Conservation (phyloP, 139 green algal genomes). For the Haematococcus sp. region DNA sequence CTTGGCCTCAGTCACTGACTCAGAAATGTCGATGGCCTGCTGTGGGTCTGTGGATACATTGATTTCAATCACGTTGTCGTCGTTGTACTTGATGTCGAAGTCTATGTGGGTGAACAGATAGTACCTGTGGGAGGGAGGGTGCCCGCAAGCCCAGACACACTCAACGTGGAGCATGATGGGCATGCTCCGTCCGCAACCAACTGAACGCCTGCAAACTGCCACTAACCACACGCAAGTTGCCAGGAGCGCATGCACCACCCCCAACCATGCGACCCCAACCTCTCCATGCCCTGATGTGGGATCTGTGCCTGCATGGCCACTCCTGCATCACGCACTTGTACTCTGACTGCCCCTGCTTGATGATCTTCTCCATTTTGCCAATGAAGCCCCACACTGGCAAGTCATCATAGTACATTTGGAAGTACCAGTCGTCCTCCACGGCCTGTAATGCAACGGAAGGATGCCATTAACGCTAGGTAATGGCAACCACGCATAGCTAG, state of each 20-base stretch:
- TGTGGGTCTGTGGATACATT: conserved; percentile 80
- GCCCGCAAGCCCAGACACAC: too few relatives aligned
- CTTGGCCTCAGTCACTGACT: conserved; percentile 31
- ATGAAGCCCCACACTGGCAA: conserved; percentile 96
- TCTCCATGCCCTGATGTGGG: too few relatives aligned
- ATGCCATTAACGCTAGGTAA: too few relatives aligned
- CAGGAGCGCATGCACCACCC: neutral
- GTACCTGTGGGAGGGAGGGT: conserved; percentile 19
- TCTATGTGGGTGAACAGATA: conserved; percentile 88
- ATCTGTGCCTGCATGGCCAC: too few relatives aligned
- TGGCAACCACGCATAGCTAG: too few relatives aligned
- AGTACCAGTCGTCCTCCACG: conserved; percentile 67
- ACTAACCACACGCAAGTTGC: too few relatives aligned
- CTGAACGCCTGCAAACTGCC: too few relatives aligned
- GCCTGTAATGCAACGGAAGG: conserved; percentile 47
- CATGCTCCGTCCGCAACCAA: too few relatives aligned
- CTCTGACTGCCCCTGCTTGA: conserved; percentile 26
- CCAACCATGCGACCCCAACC: neutral
- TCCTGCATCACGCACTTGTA: conserved; percentile 21
- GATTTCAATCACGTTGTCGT: conserved; percentile 87
- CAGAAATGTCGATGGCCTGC: conserved; percentile 47
- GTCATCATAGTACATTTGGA: conserved; percentile 90
- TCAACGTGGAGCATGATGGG: too few relatives aligned
- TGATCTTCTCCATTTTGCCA: conserved; percentile 65
- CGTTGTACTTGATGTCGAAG: conserved; percentile 86